Percentiles rank a stretch among this genome's conserved stretches.
Conservation (phyloP, 1,139 yeast species). For the Candida sp. region DNA sequence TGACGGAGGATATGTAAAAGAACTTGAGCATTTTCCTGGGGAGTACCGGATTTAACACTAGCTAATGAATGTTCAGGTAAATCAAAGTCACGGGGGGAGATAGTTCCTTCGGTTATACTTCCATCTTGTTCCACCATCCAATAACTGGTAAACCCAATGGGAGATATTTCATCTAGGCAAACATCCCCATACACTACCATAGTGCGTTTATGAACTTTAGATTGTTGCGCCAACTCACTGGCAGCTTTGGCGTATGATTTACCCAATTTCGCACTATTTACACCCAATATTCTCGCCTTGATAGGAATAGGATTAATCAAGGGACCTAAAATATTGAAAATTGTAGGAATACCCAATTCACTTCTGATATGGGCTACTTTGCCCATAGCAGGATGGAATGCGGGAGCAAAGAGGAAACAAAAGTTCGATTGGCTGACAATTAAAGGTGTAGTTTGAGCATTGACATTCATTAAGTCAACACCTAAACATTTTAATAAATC, state of each 20-base stretch:
- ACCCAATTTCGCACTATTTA: constrained; percentile 76
- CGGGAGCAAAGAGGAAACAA: constrained; percentile 86
- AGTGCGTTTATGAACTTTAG: constrained; percentile 50
- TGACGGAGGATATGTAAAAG: constrained; percentile 58
- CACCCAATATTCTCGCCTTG: constrained; percentile 83
- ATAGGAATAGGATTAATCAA: constrained; percentile 87
- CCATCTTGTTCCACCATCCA: constrained; percentile 66
- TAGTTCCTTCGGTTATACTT: constrained; percentile 25
- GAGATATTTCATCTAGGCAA: constrained; percentile 91
- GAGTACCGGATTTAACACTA: constrained; percentile 80
- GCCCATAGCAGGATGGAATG: constrained; percentile 93
- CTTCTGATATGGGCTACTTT: constrained; percentile 75
- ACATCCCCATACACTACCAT: constrained; percentile 91
- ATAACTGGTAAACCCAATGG: constrained; percentile 73
- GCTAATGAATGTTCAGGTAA: constrained; percentile 68
- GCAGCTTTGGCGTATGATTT: constrained; percentile 84
- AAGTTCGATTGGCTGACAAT: constrained; percentile 58
- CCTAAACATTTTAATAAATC: constrained; percentile 79
- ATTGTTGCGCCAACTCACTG: constrained; percentile 42
- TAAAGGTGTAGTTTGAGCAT: constrained; percentile 58
- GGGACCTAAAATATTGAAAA: constrained; percentile 92
- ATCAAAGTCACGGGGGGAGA: constrained; percentile 74
- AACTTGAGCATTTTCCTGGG: constrained; percentile 72
- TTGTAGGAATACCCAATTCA: constrained; percentile 82
- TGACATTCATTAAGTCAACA: constrained; percentile 69